Evolutionary conservation across 495 filamentous ascomycete species (phyloP), one percentile per base, ranked within the genome.

Genomic region (Xylaria sp.): DNA sequence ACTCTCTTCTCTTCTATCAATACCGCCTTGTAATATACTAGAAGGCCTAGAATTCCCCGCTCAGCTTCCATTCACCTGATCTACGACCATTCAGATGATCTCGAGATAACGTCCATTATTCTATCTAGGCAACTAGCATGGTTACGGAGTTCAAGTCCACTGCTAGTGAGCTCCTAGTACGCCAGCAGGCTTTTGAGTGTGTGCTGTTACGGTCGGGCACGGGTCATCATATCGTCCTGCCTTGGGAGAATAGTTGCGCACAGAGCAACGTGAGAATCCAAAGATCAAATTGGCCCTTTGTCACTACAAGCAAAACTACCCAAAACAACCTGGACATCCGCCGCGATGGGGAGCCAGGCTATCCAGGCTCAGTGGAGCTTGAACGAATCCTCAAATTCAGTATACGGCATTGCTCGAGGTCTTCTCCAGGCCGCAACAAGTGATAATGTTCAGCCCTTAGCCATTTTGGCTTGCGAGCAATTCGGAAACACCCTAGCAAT

Each of bases 401-500:
- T 69, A 5, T 58, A 57, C 21, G 19, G 31, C 15, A 58, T 69
- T 17, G 24, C 33, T 21, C 67, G 67, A 31, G 33, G 67, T 29
- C 3, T 69, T 26, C 52, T 69, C 19, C 29, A 76, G 55, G 71
- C 71, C 15, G 61, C 71, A 53, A 72, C 69, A 1, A 73, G 46
- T 37, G 71, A 73, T 31, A 73, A 73, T 35, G 62, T 73, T 9
- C 71, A 73, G 57, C 33, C 68, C 19, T 50, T 73, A 9, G 71
- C 71, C 31, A 44, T 73, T 15, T 40, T 73, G 29, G 69, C 71
- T 17, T 73, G 71, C 46, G 71, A 73, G 29, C 48, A 61, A 24
- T 73, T 73, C 29, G 71, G 71, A 21, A 70, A 70, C 12, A 73
- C 71, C 15, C 69, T 73, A 11, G 69, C 69, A 15, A 67, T 73